phyloP scores from a whole-genome alignment of 495 filamentous ascomycete species.

The Aspergillus panamensis region DNA sequence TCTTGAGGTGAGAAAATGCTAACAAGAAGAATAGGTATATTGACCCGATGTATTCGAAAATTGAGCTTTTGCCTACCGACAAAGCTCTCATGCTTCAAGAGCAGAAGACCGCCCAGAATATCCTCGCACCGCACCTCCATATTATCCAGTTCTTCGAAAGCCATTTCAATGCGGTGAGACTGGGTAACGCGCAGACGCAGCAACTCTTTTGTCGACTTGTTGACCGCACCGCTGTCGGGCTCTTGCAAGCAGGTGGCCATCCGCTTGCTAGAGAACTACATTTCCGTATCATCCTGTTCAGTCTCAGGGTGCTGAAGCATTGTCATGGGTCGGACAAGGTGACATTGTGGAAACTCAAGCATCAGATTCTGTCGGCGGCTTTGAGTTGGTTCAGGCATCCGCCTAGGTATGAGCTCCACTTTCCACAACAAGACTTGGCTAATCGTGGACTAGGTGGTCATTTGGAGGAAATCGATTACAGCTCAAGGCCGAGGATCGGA shows the following conservation, averaged over 20 bases:
- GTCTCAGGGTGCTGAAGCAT: constrained; percentile 68
- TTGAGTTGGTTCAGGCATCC: constrained; percentile 82
- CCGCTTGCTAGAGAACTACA: constrained; percentile 87
- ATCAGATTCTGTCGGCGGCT: constrained; percentile 77
- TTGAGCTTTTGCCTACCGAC: constrained; percentile 91
- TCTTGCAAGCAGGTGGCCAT: constrained; percentile 68
- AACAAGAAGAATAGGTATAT: constrained; percentile 49
- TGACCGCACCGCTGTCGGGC: constrained; percentile 64
- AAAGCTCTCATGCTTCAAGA: constrained; percentile 67
- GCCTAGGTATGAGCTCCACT: constrained; percentile 50
- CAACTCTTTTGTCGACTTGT: constrained; percentile 76
- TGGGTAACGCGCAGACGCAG: constrained; percentile 76
- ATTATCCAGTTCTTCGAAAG: constrained; percentile 86
- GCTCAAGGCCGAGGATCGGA: constrained; percentile 82
- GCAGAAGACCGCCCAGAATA: constrained; percentile 71
- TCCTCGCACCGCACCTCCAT: constrained; percentile 79
- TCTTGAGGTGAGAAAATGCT: constrained; percentile 9
- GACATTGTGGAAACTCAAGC: constrained; percentile 75
- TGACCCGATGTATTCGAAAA: constrained; percentile 85
- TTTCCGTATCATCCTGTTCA: constrained; percentile 81
- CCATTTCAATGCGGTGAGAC: constrained; percentile 85
- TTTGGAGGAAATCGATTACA: constrained; percentile 93
- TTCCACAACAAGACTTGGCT: background rate
- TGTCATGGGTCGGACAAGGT: constrained; percentile 57
- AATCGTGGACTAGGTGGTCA: constrained; percentile 60